Evolutionary conservation across 148 eudicot species (phyloP), one percentile per base, ranked within the genome.

Genomic region (Silene uniflora): DNA sequence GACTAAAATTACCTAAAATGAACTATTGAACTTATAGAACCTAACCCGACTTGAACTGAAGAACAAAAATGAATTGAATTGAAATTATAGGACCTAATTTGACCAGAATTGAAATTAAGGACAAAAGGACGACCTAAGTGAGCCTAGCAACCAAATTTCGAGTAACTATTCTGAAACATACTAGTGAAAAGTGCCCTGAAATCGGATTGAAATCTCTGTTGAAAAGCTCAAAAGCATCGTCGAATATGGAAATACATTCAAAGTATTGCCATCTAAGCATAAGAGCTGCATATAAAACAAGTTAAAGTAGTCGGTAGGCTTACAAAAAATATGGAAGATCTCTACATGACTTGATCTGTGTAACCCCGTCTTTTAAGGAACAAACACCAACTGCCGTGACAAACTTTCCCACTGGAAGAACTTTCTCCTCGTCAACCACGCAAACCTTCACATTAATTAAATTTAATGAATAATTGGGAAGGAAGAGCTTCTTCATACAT

Each of bases 301-400:
- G 56, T 72, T 29, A n/a, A 46, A 44, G 7, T n/a, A 39, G 25
- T 24, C 25, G 8, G 29, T 49, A 49, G 67, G 69, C 97, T 81
- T 87, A 93, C 98, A 93, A 73, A 72, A 91, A 93, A 81, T 83
- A 88, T 0, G 98, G 97, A 71, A 93, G 91, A 72, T 89, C 88
- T 13, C 79, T 76, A 84, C 91, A 87, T 59, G 97, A 84, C 79
- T 87, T 91, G 71, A 93, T 88, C 83, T 83, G 89, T 52, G 80
- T 81, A 77, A 55, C 68, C 77, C 93, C 97, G 80, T 85, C 77
- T 76, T 80, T 90, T 27, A 81, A 78, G 47, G 80, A 79, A 83
- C 90, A 90, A 73, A 82, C 73, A 52, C 98, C 98, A 78, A 93
- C 89, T 29, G 91, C 98, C 71, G 95, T 90, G 56, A 91, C 81